Conservation (phyloP, 192 early-diverging fungal genomes). For the Coemansia sp. region DNA sequence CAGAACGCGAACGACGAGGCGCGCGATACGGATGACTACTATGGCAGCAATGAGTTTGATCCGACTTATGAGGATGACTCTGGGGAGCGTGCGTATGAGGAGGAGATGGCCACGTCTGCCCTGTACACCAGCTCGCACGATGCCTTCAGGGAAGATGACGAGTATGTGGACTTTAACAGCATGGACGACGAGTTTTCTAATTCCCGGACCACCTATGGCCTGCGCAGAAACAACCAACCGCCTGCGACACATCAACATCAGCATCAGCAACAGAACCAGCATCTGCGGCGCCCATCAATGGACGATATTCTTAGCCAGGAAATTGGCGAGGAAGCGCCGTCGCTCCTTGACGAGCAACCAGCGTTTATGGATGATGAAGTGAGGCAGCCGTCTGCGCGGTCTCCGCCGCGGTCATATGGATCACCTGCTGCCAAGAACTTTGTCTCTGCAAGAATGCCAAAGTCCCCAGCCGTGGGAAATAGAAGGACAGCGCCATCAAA, state of each 20-base stretch:
- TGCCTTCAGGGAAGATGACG: conserved; percentile 40
- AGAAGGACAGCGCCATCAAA: conserved; percentile 6
- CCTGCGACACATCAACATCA: conserved; percentile 1
- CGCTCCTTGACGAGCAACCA: conserved; percentile 49
- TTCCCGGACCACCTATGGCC: conserved; percentile 10
- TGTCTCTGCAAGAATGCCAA: conserved; percentile 39
- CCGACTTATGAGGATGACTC: conserved; percentile 54
- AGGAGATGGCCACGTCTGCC: conserved; percentile 3
- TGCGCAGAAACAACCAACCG: conserved; percentile 10
- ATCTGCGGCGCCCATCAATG: conserved; percentile 25
- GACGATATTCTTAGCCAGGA: conserved; percentile 30
- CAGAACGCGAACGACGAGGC: conserved; percentile 41
- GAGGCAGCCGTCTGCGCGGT: conserved; percentile 14
- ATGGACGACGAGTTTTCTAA: conserved; percentile 33
- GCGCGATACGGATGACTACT: conserved; percentile 44
- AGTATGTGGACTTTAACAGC: conserved; percentile 16
- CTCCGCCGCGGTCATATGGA: conserved; percentile 30
- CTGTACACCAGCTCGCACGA: conserved; percentile 18
- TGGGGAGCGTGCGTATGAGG: conserved; percentile 27
- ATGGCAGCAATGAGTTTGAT: conserved; percentile 22
- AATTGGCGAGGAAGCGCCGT: conserved; percentile 27
- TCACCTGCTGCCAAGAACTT: conserved; percentile 48
- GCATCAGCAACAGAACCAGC: conserved; percentile 9
- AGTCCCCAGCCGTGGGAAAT: conserved; percentile 15
- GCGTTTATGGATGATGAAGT: conserved; percentile 44